These are phyloP conservation scores for Ogataea zsoltii DNA, from an alignment of 805 yeast species.

Conservation along the genomic window DNA sequence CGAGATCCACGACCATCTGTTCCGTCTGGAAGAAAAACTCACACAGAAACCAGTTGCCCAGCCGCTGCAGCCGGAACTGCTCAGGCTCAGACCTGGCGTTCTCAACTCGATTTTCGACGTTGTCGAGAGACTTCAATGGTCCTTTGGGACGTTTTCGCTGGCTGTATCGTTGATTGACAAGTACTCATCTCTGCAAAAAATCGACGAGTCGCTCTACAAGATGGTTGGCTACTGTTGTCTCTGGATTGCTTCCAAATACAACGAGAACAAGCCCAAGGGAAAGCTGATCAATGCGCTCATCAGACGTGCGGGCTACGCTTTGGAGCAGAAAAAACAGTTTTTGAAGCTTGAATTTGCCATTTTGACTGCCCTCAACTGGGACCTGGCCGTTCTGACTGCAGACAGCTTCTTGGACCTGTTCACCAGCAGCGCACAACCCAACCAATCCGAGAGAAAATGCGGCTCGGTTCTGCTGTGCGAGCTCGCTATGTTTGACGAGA, in stretches of 20 bases:
- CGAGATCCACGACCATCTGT: conserved; percentile 29
- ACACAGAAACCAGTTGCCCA: conserved; percentile 32
- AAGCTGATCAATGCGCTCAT: conserved; percentile 32
- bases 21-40: conserved; percentile 28
- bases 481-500: conserved; percentile 61
- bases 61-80: conserved; percentile 27
- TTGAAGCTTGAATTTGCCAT: conserved; percentile 71
- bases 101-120: conserved; percentile 36
- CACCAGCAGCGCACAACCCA: conserved; percentile 36
- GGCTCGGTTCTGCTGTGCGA: conserved; percentile 67
- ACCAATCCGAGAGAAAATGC: conserved; percentile 48
- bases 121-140: conserved; percentile 30
- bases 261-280: conserved; percentile 57
- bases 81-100: conserved; percentile 24
- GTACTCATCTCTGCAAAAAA: conserved; percentile 36
- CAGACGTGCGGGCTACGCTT: conserved; percentile 32
- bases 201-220: conserved; percentile 38
- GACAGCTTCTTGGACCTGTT: conserved; percentile 64
- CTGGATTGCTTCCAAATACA: conserved; percentile 46
- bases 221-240: conserved; percentile 45
- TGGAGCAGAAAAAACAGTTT: conserved; percentile 33
- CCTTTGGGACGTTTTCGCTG: conserved; percentile 37
- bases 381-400: conserved; percentile 58
- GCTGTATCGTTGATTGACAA: conserved; percentile 41
- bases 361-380: conserved; percentile 64